Conservation (phyloP, 108 stramenopile genomes). For the Cyclostephanos invisitatus region DNA sequence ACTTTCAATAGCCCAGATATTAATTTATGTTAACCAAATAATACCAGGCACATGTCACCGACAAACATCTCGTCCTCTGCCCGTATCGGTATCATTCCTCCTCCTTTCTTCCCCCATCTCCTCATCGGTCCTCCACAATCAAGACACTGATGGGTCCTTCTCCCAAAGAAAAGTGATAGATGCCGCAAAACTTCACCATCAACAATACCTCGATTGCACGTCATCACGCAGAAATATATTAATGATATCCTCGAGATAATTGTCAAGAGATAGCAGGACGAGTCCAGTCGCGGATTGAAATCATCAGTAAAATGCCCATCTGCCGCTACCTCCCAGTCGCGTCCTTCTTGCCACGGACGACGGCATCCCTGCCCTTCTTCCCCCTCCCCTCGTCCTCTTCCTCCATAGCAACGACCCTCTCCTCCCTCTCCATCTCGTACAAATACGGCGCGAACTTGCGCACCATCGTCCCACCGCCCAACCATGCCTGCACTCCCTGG, state of each 20-base stretch:
- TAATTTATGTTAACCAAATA: too few species aligned
- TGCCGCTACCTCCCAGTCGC: neutral
- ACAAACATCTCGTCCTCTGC: too few species aligned
- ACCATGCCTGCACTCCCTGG: conserved; percentile 63
- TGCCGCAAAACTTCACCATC: too few species aligned
- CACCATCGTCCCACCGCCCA: conserved; percentile 63
- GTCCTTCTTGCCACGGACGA: neutral
- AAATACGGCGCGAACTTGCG: conserved; percentile 68
- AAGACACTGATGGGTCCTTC: too few species aligned
- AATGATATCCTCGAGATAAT: neutral
- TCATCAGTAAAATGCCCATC: neutral
- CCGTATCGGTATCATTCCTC: too few species aligned
- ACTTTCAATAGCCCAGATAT: too few species aligned
- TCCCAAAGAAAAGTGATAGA: too few species aligned
- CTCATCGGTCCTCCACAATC: too few species aligned
- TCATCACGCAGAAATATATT: neutral
- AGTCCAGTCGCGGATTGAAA: neutral
- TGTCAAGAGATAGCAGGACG: neutral
- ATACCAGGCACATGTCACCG: too few species aligned
- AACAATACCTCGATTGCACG: too few species aligned
- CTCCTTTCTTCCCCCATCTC: too few species aligned
- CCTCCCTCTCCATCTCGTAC: conserved; percentile 66
- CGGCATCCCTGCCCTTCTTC: neutral
- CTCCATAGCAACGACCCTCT: conserved; percentile 58
- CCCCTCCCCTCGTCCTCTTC: conserved; percentile 48